These are phyloP conservation scores for Pseudocercospora crystallina DNA, from an alignment of 2,329 filamentous ascomycete genomes.

Conservation along the genomic window DNA sequence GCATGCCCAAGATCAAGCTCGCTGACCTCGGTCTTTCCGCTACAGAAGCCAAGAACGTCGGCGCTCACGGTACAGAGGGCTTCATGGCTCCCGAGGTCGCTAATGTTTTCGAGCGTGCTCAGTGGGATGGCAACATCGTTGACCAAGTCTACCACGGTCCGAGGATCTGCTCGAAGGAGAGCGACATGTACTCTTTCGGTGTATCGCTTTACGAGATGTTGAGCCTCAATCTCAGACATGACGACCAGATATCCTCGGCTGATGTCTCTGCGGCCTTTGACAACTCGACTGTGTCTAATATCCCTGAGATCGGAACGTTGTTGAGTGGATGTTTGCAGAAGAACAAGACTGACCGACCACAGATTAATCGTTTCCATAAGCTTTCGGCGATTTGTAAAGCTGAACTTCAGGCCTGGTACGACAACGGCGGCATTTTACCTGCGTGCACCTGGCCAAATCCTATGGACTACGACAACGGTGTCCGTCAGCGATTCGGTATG, in stretches of 20 bases:
- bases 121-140: neutral
- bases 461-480: neutral
- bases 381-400: conserved; percentile 5
- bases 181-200: conserved; percentile 29
- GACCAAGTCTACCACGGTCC: neutral
- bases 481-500: neutral
- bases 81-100: conserved; percentile 17
- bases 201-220: conserved; percentile 25
- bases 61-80: conserved; percentile 5
- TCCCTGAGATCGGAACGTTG: neutral
- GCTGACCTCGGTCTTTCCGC: conserved; percentile 15
- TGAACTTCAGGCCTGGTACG: conserved; percentile 6
- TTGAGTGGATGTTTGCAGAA: conserved; percentile 7
- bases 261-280: conserved; percentile 5
- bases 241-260: neutral
- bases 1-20: conserved; percentile 7
- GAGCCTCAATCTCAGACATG: neutral
- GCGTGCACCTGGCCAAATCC: conserved; percentile 9
- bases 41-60: conserved; percentile 4
- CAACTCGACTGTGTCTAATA: neutral
- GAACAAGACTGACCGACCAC: conserved; percentile 1
- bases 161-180: conserved; percentile 19
- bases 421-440: conserved; percentile 2
- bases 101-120: conserved; percentile 8
- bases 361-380: neutral